Base-by-base conservation (phyloP, 257 asterid genomes). In the Penstemon eatonii region DNA sequence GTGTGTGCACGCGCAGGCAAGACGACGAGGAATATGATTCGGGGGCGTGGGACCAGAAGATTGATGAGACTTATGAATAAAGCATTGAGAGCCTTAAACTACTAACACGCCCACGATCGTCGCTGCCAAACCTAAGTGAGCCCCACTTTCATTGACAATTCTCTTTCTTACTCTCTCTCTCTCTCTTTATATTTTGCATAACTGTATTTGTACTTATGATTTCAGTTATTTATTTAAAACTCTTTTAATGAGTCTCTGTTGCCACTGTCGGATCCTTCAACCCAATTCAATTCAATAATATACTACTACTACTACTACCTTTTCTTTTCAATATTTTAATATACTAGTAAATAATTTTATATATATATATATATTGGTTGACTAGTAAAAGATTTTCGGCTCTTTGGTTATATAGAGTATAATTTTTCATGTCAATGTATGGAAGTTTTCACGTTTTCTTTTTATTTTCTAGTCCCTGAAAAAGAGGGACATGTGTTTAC, bases 81-180 rank as follows among this genome's bases (percentile, higher is more conserved):
- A 76, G 75, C 77, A 61, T 66, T 56, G 33, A 44, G 76, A 78
- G 81, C 75, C 86, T 77, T 58, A 81, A 25, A 81, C 78, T 79
- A 64, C 80, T 60, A 77, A 71, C 84, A 67, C 80, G 52, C 75
- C 82, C 80, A 73, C 75, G 58, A 71, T 79, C 59, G 46, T 78
- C 78, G 95, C 91, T 77, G 86, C 91, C 89, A 85, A 83, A 81
- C 72, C 63, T 54, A n/a, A 7, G 3, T 68, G 79, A 83, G 78
- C 67, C 73, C 86, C 82, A 70, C 70, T 60, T 73, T 76, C 64
- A 74, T 72, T 72, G 73, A 78, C 81, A 72, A 60, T 81, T 74
- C 86, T 66, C 63, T 68, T 7, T 71, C 75, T 67, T 10, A 38
- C 52, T 7, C 47, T 25, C 33, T 25, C 18, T 15, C 18, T 25